phyloP scores from a whole-genome alignment of 1,284 basidiomycete species.

The Psilocybe mexicana region DNA sequence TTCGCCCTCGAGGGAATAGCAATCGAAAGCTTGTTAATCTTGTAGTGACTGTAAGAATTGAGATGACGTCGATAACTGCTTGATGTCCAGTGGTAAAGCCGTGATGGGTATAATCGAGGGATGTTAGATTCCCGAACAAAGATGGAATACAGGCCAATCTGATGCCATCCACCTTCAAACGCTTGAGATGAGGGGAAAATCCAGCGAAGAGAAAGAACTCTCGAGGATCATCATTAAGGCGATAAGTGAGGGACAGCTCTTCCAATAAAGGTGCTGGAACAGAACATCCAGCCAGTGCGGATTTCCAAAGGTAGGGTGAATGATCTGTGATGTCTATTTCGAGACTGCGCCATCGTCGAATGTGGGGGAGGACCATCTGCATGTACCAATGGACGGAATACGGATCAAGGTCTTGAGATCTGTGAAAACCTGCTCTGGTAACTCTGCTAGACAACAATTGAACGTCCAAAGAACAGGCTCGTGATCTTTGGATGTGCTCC shows the following conservation, averaged over 20 bases:
- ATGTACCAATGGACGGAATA: conserved; percentile 59
- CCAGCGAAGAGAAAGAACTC: conserved; percentile 66
- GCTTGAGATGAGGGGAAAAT: conserved; percentile 54
- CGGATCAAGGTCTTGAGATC: conserved; percentile 41
- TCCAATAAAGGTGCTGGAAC: conserved; percentile 48
- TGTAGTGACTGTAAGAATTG: conserved; percentile 47
- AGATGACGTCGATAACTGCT: conserved; percentile 48
- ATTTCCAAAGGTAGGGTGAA: conserved; percentile 65
- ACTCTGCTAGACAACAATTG: conserved; percentile 39
- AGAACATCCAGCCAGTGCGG: conserved; percentile 46
- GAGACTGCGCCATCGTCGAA: conserved; percentile 60
- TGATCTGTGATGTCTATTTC: conserved; percentile 55
- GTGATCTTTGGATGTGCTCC: conserved; percentile 57
- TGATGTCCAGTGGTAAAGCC: conserved; percentile 48
- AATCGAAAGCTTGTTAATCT: conserved; percentile 46
- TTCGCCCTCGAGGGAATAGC: conserved; percentile 31
- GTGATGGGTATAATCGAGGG: conserved; percentile 64
- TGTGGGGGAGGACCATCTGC: conserved; percentile 51
- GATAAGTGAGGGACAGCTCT: conserved; percentile 58
- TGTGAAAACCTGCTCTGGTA: conserved; percentile 25
- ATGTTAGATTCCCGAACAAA: conserved; percentile 59
- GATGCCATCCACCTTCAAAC: conserved; percentile 60
- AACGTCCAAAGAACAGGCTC: conserved; percentile 59
- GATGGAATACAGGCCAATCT: conserved; percentile 60
- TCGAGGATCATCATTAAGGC: conserved; percentile 64